Conservation (phyloP, 139 green algal species). For the Gonium pectorale region DNA sequence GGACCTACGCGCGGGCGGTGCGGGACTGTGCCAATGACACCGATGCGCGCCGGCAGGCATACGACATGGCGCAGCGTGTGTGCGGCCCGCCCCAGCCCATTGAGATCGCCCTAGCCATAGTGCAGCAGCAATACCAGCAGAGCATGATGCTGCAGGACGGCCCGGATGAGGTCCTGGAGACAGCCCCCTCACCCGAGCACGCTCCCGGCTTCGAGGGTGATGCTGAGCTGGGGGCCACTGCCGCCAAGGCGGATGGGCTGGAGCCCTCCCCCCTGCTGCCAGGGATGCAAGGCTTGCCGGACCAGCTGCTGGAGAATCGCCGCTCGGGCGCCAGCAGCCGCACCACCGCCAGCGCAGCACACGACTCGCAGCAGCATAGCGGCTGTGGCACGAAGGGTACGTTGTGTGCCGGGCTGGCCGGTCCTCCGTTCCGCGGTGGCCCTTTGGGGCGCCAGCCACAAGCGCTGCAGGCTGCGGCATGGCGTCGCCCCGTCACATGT, state of each 20-base stretch:
- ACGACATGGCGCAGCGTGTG: background rate
- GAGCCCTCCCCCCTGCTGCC: too few species aligned
- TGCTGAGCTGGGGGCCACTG: too few species aligned
- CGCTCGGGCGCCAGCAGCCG: background rate
- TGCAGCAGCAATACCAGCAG: slow-evolving; percentile 34
- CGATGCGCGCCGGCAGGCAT: slow-evolving; percentile 18
- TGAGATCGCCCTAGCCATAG: slow-evolving; percentile 4
- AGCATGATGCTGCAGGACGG: background rate
- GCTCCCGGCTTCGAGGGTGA: too few species aligned
- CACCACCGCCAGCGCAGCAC: slow-evolving; percentile 5
- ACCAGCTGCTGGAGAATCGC: background rate
- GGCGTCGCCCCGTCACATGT: too few species aligned
- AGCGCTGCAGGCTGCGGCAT: too few species aligned
- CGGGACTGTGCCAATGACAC: slow-evolving; percentile 23
- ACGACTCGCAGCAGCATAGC: slow-evolving; percentile 8
- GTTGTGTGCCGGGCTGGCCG: too few species aligned
- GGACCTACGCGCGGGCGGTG: slow-evolving; percentile 30
- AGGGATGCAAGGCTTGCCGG: background rate
- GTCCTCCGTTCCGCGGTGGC: too few species aligned
- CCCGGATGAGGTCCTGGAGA: background rate
- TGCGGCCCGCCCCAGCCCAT: slow-evolving; percentile 28
- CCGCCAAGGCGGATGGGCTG: too few species aligned
- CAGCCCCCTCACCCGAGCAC: background rate
- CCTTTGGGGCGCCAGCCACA: too few species aligned
- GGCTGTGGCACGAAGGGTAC: too few species aligned